Evolutionary conservation across 2,329 filamentous ascomycete genomes (phyloP).

Genomic region (Macrophomina phaseolina): DNA sequence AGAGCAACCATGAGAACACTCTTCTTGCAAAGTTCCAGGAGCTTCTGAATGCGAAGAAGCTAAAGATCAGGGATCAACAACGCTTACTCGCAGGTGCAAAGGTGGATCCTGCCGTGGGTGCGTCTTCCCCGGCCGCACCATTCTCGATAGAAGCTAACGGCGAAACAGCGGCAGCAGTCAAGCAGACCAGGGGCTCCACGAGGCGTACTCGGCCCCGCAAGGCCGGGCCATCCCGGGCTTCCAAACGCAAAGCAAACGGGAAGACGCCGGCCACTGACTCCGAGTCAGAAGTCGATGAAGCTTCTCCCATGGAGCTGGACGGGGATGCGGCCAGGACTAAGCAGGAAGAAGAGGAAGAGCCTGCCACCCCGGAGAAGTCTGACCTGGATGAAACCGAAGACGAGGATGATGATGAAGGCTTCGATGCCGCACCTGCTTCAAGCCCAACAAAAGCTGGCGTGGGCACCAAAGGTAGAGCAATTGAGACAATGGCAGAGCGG

Average conservation of each 20-base stretch:
- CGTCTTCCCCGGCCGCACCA: constrained; percentile 20
- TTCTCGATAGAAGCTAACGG: constrained; percentile 15
- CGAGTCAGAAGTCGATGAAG: constrained; percentile 42
- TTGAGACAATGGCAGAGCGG: constrained; percentile 32
- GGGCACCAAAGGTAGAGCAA: constrained; percentile 30
- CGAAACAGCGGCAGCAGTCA: constrained; percentile 37
- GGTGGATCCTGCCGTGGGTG: constrained; percentile 41
- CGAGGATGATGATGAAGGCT: constrained; percentile 33
- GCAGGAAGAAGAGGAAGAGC: constrained; percentile 31
- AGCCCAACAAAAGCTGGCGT: constrained; percentile 10
- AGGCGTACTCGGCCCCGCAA: constrained; percentile 33
- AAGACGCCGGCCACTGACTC: constrained; percentile 31
- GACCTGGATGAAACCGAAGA: constrained; percentile 42
- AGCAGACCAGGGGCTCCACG: constrained; percentile 34
- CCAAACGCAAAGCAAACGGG: constrained; percentile 42
- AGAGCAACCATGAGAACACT: constrained; percentile 69
- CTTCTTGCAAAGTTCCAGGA: constrained; percentile 73
- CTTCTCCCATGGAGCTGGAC: constrained; percentile 35
- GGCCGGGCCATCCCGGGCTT: constrained; percentile 40
- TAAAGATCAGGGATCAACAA: constrained; percentile 77
- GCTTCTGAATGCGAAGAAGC: constrained; percentile 79
- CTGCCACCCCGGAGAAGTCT: constrained; percentile 40
- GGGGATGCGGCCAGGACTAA: constrained; percentile 37
- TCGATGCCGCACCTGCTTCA: constrained; percentile 13
- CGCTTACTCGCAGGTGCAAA: constrained; percentile 64